Base-by-base conservation (phyloP, 2,329 filamentous ascomycete species). In the Aurifilum marmelostoma region DNA sequence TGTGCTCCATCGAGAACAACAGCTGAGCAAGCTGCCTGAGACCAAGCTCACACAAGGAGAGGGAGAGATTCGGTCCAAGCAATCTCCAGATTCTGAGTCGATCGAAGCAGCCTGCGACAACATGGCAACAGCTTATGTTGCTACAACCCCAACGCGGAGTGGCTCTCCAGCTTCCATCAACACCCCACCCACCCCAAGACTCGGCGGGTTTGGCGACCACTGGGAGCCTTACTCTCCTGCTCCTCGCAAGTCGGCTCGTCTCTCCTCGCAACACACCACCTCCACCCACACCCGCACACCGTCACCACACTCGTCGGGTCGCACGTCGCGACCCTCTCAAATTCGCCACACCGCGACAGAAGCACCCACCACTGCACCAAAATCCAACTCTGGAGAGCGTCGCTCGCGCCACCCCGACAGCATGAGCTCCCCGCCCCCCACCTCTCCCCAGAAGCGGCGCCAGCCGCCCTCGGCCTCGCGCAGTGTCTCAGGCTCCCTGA, bases 191-290 rank as follows among this genome's bases (percentile, higher is more conserved):
- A 89, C 91, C 67, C 92, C 92, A 62, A 86, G 86, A 69, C 86
- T 89, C 75, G 92, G 91, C 52, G 91, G 91, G 50, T 88, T 84
- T 75, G 83, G 85, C 73, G 91, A 94, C 79, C 80, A 83, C 72
- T 94, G 90, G 83, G 87, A 92, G 75, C 91, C 91, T 59, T 94
- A 89, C 76, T 88, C 89, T 70, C 89, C 90, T 32, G 69, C 65
- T 18, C 65, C 68, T 67, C 87, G 91, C 77, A 91, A 91, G 75
- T 91, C 89, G 4, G 85, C 86, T 70, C 87, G 91, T 73, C 84
- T 92, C 73, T 87, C 87, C 68, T 83, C 84, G 56, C 85, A 89
- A 18, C 29, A n/a, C 37, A 24, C 29, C 56, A n/a, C 29, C 29
- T 14, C 32, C 73, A 75, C 80, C 60, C 75, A 80, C 70, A 79